These are phyloP conservation scores for Diplotaxis tenuifolia DNA, from an alignment of 345 rosid genomes.

Conservation along the genomic window DNA sequence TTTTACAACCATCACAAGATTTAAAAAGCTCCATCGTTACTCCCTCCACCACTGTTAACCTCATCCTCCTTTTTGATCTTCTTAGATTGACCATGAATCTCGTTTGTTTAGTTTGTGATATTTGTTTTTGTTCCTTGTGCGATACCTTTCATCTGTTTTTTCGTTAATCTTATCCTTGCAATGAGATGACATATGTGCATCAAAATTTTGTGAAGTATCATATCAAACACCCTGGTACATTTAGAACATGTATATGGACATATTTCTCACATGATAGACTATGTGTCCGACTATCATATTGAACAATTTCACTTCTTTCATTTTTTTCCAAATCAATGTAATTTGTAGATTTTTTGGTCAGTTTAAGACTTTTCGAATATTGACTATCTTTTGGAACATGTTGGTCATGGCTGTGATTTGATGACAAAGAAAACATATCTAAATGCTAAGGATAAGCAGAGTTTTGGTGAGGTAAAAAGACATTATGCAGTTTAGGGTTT, in stretches of 20 bases:
- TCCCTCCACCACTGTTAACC: too few relatives aligned
- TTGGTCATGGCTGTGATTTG: neutral
- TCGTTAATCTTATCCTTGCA: slow-evolving; percentile 13
- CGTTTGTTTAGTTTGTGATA: neutral
- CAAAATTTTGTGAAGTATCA: slow-evolving; percentile 30
- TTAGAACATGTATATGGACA: slow-evolving; percentile 28
- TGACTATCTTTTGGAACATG: neutral
- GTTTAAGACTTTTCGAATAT: neutral
- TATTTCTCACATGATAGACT: slow-evolving; percentile 20
- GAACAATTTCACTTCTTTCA: neutral
- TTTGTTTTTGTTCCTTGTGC: slow-evolving; percentile 11
- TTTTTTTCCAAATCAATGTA: neutral
- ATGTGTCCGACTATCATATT: slow-evolving; percentile 23
- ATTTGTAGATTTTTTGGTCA: neutral
- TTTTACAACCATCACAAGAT: too few relatives aligned
- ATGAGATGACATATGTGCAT: slow-evolving; percentile 17
- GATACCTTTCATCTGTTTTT: neutral
- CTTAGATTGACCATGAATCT: neutral
- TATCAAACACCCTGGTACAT: slow-evolving; percentile 11
- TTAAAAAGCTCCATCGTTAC: too few relatives aligned
- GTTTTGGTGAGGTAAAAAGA: neutral
- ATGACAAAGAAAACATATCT: neutral
- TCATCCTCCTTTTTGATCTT: too few relatives aligned
- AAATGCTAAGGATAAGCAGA: neutral
- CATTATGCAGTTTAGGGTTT: slow-evolving; percentile 2